Conservation (phyloP, 208 protist species). For the Trypanosoma grayi region DNA sequence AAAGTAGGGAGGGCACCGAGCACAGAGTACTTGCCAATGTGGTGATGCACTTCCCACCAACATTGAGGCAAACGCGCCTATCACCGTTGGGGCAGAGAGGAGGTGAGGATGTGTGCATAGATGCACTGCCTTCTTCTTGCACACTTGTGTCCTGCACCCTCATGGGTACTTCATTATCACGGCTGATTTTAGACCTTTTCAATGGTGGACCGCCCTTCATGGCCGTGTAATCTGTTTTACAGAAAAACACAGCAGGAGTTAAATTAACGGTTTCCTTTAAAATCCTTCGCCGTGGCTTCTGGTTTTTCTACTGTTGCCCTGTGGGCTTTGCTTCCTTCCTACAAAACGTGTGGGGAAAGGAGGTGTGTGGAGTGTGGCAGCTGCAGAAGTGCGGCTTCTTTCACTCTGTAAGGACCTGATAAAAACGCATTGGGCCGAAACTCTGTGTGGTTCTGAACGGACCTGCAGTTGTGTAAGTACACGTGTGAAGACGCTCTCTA, state of each 20-base stretch:
- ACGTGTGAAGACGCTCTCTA: no score
- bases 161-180: not conserved
- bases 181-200: not conserved
- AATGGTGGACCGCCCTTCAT: conserved; percentile 10
- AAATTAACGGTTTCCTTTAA: no score
- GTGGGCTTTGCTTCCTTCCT: no score
- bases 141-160: conserved; percentile 12
- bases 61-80: conserved; percentile 58
- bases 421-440: no score
- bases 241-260: conserved; percentile 22
- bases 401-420: no score
- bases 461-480: no score
- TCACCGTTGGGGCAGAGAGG: conserved; percentile 3
- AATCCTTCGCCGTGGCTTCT: no score
- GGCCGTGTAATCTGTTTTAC: conserved; percentile 20
- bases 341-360: no score
- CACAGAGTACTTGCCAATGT: conserved; percentile 73
- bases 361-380: no score
- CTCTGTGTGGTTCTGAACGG: no score
- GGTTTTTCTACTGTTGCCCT: no score
- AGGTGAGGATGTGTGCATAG: not conserved
- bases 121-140: not conserved
- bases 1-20: conserved; percentile 51
- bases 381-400: no score
- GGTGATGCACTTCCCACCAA: conserved; percentile 66